These are phyloP conservation scores for Tolypocladium tundrense DNA, from an alignment of 2,329 filamentous ascomycete species.

Conservation along the genomic window DNA sequence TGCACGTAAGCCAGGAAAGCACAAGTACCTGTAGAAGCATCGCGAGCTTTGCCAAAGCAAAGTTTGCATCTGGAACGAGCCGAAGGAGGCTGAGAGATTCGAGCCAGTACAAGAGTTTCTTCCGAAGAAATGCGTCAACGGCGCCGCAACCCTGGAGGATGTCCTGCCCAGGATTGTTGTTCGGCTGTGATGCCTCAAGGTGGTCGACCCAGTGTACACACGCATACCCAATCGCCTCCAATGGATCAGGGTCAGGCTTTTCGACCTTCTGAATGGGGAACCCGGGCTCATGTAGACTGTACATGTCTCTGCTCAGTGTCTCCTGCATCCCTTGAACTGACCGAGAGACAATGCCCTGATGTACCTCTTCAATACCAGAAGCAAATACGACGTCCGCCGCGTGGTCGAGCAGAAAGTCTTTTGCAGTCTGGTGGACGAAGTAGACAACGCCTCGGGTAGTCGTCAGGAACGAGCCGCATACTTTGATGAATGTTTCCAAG, in stretches of 20 bases:
- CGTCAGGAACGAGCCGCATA: slow-evolving; percentile 26
- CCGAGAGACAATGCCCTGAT: slow-evolving; percentile 20
- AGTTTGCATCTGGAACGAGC: neutral
- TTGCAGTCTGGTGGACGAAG: slow-evolving; percentile 32
- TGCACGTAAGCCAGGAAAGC: too few relatives aligned
- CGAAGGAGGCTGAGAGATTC: neutral
- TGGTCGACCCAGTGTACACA: slow-evolving; percentile 12
- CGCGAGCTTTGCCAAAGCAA: neutral
- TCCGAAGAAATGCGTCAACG: neutral
- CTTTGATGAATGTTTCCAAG: neutral
- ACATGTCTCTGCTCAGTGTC: slow-evolving; percentile 24
- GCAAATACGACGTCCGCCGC: slow-evolving; percentile 10
- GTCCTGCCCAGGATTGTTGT: neutral
- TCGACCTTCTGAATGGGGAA: slow-evolving; percentile 3
- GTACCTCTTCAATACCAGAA: slow-evolving; percentile 9
- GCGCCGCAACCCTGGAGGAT: neutral
- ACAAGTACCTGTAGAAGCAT: too few relatives aligned
- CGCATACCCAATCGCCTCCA: slow-evolving; percentile 7
- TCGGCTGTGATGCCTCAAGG: neutral
- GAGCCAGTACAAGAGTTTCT: neutral
- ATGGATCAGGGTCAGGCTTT: slow-evolving; percentile 8
- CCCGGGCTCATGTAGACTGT: slow-evolving; percentile 11
- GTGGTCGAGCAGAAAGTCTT: slow-evolving; percentile 26
- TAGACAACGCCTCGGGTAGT: slow-evolving; percentile 13
- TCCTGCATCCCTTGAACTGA: slow-evolving; percentile 20